Conservation (phyloP, 805 yeast genomes). For the Pichia kluyveri region DNA sequence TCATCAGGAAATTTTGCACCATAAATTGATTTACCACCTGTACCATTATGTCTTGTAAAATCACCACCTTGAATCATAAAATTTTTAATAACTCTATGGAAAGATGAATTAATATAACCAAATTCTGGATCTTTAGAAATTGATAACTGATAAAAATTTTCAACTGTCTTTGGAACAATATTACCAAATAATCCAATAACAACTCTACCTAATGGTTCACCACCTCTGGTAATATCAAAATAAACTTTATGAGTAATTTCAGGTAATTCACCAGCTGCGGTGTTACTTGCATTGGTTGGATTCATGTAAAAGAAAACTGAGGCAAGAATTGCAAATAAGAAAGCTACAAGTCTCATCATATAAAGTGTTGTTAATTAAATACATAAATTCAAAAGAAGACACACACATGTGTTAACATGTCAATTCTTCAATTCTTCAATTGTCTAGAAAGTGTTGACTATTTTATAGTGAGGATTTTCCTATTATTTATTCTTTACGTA, state of each 20-base stretch:
- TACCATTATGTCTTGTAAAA: conserved; percentile 59
- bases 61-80: conserved; percentile 83
- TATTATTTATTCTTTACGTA: no score
- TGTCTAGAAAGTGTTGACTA: no score
- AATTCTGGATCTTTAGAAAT: conserved; percentile 64
- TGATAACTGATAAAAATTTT: conserved; percentile 76
- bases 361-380: not conserved
- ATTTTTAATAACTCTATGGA: conserved; percentile 65
- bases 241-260: conserved; percentile 70
- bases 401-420: no score
- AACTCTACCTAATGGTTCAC: conserved; percentile 65
- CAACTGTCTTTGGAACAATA: conserved; percentile 80
- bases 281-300: conserved; percentile 12
- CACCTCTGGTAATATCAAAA: conserved; percentile 82
- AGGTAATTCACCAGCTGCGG: conserved; percentile 32
- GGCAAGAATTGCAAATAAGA: conserved; percentile 12
- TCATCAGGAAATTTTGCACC: conserved; percentile 63
- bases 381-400: no score
- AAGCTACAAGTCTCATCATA: conserved; percentile 19
- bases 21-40: conserved; percentile 69
- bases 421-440: no score
- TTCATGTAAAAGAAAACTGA: conserved; percentile 13
- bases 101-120: conserved; percentile 52
- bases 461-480: no score
- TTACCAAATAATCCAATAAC: conserved; percentile 83